Evolutionary conservation across 768 basidiomycete species (phyloP).

Genomic region (Phylloporus sp.): DNA sequence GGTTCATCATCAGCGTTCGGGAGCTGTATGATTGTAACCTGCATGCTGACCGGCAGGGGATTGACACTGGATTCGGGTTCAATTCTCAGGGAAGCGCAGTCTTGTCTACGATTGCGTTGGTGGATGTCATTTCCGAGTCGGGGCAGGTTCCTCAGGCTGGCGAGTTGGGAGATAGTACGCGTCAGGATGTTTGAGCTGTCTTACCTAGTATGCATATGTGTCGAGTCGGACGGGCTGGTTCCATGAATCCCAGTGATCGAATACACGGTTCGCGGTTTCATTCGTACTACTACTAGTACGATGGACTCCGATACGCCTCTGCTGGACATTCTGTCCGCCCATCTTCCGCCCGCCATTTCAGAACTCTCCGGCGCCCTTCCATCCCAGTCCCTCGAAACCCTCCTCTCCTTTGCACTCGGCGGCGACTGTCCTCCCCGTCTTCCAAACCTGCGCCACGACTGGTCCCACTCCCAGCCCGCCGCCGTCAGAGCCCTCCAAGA

Average conservation of each 20-base stretch:
- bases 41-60: too few relatives aligned
- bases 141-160: not conserved
- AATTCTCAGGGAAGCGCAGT: not conserved
- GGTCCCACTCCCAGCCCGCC: slow-evolving; percentile 22
- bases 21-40: not conserved
- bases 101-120: not conserved
- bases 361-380: slow-evolving; percentile 3
- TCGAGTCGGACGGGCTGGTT: too few relatives aligned
- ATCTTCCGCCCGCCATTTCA: slow-evolving; percentile 17
- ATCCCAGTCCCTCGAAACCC: slow-evolving; percentile 17
- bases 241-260: too few relatives aligned
- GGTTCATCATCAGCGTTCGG: not conserved
- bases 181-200: too few relatives aligned
- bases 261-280: too few relatives aligned
- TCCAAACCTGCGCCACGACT: slow-evolving; percentile 14
- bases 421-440: slow-evolving; percentile 20
- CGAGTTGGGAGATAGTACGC: not conserved
- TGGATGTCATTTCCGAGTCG: not conserved
- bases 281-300: not conserved
- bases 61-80: not conserved
- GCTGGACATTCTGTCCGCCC: slow-evolving; percentile 17
- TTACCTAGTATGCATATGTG: too few relatives aligned
- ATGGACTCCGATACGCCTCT: slow-evolving; percentile 23
- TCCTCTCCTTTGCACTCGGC: slow-evolving; percentile 30
- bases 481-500: slow-evolving; percentile 21